Conservation (phyloP, 140 eudicot species). For the Artemisia princeps region DNA sequence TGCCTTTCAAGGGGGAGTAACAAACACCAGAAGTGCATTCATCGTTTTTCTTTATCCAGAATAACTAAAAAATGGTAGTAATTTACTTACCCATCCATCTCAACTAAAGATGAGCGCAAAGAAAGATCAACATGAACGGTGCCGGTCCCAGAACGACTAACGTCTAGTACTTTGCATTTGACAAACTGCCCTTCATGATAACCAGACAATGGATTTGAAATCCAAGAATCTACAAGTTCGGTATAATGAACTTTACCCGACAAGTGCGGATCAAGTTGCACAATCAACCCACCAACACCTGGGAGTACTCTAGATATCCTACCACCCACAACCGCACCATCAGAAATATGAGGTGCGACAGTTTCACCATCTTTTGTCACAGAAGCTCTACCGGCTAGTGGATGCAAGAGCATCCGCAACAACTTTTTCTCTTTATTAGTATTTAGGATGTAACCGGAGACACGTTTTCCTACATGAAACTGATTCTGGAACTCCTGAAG, state of each 20-base stretch:
- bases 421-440: constrained; percentile 50
- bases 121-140: constrained; percentile 72
- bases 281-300: constrained; percentile 84
- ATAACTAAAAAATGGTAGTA: constrained; percentile 1
- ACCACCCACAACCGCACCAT: constrained; percentile 65
- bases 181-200: constrained; percentile 88
- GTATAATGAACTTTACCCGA: constrained; percentile 89
- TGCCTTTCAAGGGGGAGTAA: not conserved
- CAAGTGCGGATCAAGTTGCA: constrained; percentile 66
- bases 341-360: constrained; percentile 39
- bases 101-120: constrained; percentile 40
- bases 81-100: constrained; percentile 30
- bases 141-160: constrained; percentile 49
- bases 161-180: constrained; percentile 64
- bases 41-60: not conserved
- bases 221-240: constrained; percentile 57
- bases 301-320: constrained; percentile 73
- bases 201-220: constrained; percentile 56
- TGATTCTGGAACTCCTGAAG: constrained; percentile 61
- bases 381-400: constrained; percentile 31
- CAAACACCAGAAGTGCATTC: not conserved
- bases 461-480: constrained; percentile 50
- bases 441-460: constrained; percentile 50
- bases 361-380: constrained; percentile 26
- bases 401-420: constrained; percentile 50